Evolutionary conservation across 169 alveolate species (phyloP), one percentile per base, ranked within the genome.

Genomic region (Blepharisma undulans): DNA sequence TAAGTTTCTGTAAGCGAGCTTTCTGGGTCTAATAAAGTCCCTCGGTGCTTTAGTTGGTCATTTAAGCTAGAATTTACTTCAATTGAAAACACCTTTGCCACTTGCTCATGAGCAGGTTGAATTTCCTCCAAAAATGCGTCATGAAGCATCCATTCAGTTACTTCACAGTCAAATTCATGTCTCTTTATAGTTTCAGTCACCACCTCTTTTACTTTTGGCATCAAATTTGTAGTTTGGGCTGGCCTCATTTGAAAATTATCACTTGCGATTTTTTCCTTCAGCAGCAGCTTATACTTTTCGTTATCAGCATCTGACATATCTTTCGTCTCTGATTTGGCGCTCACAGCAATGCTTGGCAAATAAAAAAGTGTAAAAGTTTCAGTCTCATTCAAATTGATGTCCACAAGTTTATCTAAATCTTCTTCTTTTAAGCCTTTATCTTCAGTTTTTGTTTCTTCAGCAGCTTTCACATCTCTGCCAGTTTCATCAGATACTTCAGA

Each of bases 11-110:
- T 82, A 4, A 82, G 36, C 7, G 71, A 25, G 27, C 48, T 82
- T 59, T 82, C 89, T n/a, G 89, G 89, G 36, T 82, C 89, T 22
- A 82, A 59, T 48, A 82, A 60, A 82, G 89, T 82, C 89, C 89
- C 89, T n/a, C 36, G 33, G 22, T 82, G 33, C 60, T 82, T 82
- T 0, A 82, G 89, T 8, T 82, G 89, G 32, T 82, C 77, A 22
- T 22, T 82, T 82, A 82, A 30, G 36, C 78, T 60, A 6, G 74
- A 22, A 19, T 82, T 34, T 18, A 82, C 89, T 82, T 82, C 89
- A 21, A n/a, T 72, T 82, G 33, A 72, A 60, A 82, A 82, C 78
- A 34, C 22, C 29, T 82, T 22, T 21, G 89, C 89, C 25, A 48
- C 89, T 14, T 25, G 27, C 36, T 48, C 89, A 60, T 82, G 74